Evolutionary conservation across 1,284 basidiomycete species (phyloP), one percentile per base, ranked within the genome.

Genomic region (Cystobasidium sp.): DNA sequence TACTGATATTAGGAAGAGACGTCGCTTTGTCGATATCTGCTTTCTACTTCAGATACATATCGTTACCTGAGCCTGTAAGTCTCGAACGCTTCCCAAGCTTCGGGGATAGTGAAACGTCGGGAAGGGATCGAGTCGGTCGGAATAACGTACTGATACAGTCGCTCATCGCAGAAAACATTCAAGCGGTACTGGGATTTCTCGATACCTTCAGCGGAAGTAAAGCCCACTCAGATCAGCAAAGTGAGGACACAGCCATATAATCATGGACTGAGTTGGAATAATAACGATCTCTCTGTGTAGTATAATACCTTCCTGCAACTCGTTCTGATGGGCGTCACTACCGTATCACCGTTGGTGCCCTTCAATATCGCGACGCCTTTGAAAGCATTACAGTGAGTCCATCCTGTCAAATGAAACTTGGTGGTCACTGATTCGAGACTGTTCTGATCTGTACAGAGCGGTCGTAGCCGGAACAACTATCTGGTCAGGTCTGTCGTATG

Each of bases 271-370:
- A 6, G 18, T 39, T 18, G 39, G 39, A 64, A n/a, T 56, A 6
- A 14, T 53, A 16, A 64, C 24, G n/a, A 39, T 51, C 22, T 14
- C 46, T n/a, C 52, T 62, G 5, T 72, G 52, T 78, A 96, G 91
- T 86, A 93, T 79, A 99, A 99, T 82, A 99, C 96, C 0, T 91
- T 91, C 7, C 86, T 98, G 3, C 96, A 99, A 82, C 88, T 99
- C 6, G 81, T 91, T 4, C 85, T 98, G 12, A 96, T 99, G 89
- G 95, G 93, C 0, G 82, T 86, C 0, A 93, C 93, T 1, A 97
- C 94, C 0, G 84, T 97, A 59, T 88, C 88, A 61, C 95, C 95
- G 0, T 84, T 97, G 41, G 81, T 94, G 1, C 88, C 90, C 0
- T 82, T 88, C 51, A 87, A 90, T 58, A 82, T 92, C 3, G 82